phyloP scores from a whole-genome alignment of 2,329 filamentous ascomycete species.

The Colletotrichum magnum region DNA sequence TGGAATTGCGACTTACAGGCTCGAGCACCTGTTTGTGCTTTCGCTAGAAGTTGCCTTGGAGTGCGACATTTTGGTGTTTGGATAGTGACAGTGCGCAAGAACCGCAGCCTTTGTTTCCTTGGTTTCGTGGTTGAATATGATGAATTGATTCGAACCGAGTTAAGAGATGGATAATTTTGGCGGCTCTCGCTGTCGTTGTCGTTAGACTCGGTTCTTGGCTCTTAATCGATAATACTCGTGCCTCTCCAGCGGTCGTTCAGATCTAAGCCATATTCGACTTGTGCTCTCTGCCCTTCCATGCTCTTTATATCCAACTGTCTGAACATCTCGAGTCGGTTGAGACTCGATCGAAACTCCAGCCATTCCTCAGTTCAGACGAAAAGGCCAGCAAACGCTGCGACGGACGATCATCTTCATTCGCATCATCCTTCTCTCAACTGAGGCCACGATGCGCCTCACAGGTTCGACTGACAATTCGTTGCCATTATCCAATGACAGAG shows the following conservation, averaged over 20 bases:
- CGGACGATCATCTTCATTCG: neutral
- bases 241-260: no score
- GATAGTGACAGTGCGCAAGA: no score
- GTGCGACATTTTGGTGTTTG: constrained; percentile 17
- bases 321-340: neutral
- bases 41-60: constrained; percentile 13
- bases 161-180: no score
- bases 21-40: neutral
- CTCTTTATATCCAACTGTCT: neutral
- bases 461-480: neutral
- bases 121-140: no score
- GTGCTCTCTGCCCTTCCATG: neutral
- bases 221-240: no score
- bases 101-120: no score
- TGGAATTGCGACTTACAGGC: constrained; percentile 8
- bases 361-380: neutral
- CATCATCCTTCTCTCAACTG: neutral
- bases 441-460: neutral
- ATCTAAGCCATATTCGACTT: neutral
- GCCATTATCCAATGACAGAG: constrained; percentile 39
- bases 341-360: neutral
- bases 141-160: no score
- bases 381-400: neutral
- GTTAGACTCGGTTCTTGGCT: no score
- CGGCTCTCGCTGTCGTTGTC: no score